Evolutionary conservation across 2,329 filamentous ascomycete genomes (phyloP).

Genomic region (Xylariaceae sp.): DNA sequence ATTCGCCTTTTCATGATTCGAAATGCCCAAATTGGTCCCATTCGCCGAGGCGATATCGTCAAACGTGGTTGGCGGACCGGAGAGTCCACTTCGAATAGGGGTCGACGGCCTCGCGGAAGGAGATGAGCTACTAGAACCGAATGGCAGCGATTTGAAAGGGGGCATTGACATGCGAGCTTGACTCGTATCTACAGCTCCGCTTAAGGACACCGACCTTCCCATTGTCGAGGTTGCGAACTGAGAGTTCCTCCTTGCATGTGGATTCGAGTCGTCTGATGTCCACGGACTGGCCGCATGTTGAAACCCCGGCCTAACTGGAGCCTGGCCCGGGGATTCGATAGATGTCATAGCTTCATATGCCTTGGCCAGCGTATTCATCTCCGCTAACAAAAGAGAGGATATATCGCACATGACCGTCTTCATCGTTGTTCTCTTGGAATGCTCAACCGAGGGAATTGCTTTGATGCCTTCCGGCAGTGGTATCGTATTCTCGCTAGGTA

Average conservation of each 20-base stretch:
- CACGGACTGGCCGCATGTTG: conserved; percentile 40
- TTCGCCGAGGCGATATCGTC: conserved; percentile 42
- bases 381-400: conserved; percentile 67
- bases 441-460: conserved; percentile 63
- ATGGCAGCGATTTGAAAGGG: conserved; percentile 44
- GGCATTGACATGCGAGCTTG: conserved; percentile 79
- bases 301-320: conserved; percentile 37
- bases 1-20: conserved; percentile 41
- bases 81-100: conserved; percentile 45
- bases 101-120: conserved; percentile 47
- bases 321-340: conserved; percentile 70
- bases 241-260: conserved; percentile 49
- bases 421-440: conserved; percentile 72
- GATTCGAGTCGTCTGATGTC: conserved; percentile 40
- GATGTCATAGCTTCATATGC: conserved; percentile 68
- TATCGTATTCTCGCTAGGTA: conserved; percentile 45
- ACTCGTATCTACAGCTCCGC: conserved; percentile 53
- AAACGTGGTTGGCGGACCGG: conserved; percentile 47
- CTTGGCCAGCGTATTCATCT: conserved; percentile 70
- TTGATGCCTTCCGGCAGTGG: conserved; percentile 64
- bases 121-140: conserved; percentile 44
- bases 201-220: conserved; percentile 52
- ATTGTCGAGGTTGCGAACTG: conserved; percentile 46
- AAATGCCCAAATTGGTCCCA: conserved; percentile 34
- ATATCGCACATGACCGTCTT: conserved; percentile 78